Base-by-base conservation (phyloP, 495 filamentous ascomycete genomes). In the Acidiella bohemica region DNA sequence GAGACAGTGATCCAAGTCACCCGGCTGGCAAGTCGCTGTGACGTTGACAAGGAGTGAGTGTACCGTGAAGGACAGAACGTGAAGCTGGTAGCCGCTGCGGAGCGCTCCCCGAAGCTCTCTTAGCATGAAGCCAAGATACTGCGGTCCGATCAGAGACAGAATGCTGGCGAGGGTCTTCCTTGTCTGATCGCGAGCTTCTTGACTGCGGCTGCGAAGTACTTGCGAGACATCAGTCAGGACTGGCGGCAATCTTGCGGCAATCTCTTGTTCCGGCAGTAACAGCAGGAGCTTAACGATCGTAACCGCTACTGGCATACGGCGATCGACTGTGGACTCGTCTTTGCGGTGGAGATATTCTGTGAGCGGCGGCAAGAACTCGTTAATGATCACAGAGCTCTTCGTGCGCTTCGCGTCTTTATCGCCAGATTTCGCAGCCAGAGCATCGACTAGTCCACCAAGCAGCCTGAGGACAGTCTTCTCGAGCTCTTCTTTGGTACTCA, bases 31-130 rank as follows among this genome's bases (percentile, higher is more conserved):
- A 1, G 70, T 63, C n/a, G 81, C 76, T 12, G 76, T 78, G 12
- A 75, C 75, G 5, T 71, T 66, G 8, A 94, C 73, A 12, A 99
- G 66, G 34, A 99, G 82, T 1, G 84, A 87, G 59, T 99, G 90
- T 47, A 96, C 72, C 0, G 90, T 96, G 53, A 81, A 96, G 1
- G 87, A 95, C 18, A 96, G 67, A 16, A 99, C 84, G 58, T 99
- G 90, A 16, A 95, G 75, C 56, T 99, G 92, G 51, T 87, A 90
- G 5, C 90, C 90, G 47, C 75, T 68, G 20, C 71, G 70, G 5
- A 99, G 71, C 19, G 88, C 81, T 32, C 76, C 76, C 11, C 84
- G 72, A 8, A 99, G 68, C 56, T 95, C 86, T 51, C 88, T 93
- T 33, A 99, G 60, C n/a, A 96, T 78, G 53, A 95, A 95, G 8